These are phyloP conservation scores for Paradendryphiella salina DNA, from an alignment of 2,329 filamentous ascomycete species.

Conservation along the genomic window DNA sequence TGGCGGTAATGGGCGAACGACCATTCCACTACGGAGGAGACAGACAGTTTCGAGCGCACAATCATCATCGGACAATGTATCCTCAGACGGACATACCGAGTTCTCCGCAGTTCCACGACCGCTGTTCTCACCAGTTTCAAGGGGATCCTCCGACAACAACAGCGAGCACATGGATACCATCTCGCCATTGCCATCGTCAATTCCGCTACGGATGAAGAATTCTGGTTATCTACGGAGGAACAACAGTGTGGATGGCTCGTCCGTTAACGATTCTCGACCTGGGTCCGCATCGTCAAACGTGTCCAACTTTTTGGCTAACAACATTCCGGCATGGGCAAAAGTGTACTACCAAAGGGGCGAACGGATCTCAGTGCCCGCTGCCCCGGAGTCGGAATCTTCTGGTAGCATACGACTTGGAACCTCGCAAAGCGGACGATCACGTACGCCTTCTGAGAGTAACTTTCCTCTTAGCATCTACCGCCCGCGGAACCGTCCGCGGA, in stretches of 20 bases:
- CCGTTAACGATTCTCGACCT: constrained; percentile 40
- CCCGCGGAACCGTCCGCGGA: constrained; percentile 45
- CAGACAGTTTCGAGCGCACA: constrained; percentile 41
- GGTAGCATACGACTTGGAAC: constrained; percentile 39
- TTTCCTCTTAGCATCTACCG: constrained; percentile 45
- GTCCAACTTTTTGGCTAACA: constrained; percentile 41
- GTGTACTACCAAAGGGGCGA: constrained; percentile 46
- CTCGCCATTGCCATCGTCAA: constrained; percentile 44
- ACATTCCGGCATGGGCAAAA: constrained; percentile 47
- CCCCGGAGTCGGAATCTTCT: constrained; percentile 42
- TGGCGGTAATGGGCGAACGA: constrained; percentile 25
- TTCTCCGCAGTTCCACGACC: constrained; percentile 44
- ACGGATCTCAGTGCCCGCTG: constrained; percentile 40
- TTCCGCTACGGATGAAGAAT: constrained; percentile 45
- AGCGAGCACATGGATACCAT: constrained; percentile 48
- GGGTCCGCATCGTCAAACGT: constrained; percentile 44
- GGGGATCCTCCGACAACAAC: constrained; percentile 29
- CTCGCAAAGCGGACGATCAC: constrained; percentile 43
- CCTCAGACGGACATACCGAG: constrained; percentile 32
- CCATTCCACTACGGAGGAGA: constrained; percentile 33
- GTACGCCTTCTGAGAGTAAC: constrained; percentile 45
- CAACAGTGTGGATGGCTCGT: constrained; percentile 38
- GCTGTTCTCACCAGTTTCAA: constrained; percentile 38
- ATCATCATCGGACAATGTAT: constrained; percentile 42
- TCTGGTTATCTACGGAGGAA: constrained; percentile 43